Conservation (phyloP, 2,329 filamentous ascomycete genomes). For the Metarhizium guizhouense region DNA sequence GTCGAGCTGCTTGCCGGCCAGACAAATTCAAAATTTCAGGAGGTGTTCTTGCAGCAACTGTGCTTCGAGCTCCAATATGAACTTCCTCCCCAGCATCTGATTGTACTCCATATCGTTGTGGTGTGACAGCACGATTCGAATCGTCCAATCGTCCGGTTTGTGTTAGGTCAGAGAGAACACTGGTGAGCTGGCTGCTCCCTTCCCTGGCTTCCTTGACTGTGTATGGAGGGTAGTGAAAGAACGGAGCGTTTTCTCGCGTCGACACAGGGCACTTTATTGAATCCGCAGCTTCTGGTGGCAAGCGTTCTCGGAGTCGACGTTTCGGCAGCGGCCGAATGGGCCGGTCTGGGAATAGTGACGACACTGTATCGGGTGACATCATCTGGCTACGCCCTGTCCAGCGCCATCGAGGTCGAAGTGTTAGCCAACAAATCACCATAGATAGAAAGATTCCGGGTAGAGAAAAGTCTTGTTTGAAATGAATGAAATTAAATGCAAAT, state of each 20-base stretch:
- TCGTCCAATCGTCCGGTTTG: background rate
- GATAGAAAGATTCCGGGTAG: conserved; percentile 9
- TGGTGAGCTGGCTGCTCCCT: conserved; percentile 21
- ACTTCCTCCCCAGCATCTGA: conserved; percentile 51
- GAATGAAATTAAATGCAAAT: conserved; percentile 1
- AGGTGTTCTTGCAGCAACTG: conserved; percentile 35
- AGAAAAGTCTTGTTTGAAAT: conserved; percentile 5
- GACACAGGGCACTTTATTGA: conserved; percentile 75
- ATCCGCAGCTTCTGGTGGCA: conserved; percentile 77
- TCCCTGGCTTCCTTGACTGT: conserved; percentile 45
- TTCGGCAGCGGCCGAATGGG: conserved; percentile 89
- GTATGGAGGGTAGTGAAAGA: conserved; percentile 58
- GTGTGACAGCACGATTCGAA: background rate
- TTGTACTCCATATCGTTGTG: conserved; percentile 16
- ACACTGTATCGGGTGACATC: conserved; percentile 67
- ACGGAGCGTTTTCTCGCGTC: conserved; percentile 58
- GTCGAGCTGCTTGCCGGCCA: conserved; percentile 32
- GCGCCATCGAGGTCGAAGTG: conserved; percentile 10
- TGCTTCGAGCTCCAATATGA: conserved; percentile 21
- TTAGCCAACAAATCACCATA: conserved; percentile 19
- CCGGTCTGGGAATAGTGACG: conserved; percentile 76
- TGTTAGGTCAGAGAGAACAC: background rate
- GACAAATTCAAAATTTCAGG: conserved; percentile 36
- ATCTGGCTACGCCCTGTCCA: conserved; percentile 35
- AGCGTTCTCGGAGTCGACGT: conserved; percentile 74